Percentiles rank a stretch among this genome's conserved stretches.
Conservation (phyloP, 768 basidiomycete species). For the Leucocoprinus birnbaumii region DNA sequence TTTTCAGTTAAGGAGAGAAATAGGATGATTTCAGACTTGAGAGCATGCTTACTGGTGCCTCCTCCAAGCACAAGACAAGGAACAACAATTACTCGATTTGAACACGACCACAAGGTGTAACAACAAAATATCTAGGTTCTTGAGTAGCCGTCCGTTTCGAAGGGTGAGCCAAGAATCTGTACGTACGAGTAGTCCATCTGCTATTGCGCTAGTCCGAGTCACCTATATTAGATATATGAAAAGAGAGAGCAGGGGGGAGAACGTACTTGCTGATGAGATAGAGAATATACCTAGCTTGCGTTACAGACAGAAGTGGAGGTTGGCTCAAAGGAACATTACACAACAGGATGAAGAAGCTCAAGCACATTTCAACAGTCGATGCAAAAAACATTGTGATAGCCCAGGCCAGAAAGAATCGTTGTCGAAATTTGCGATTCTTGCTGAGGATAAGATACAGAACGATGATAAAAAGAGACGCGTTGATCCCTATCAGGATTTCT, state of each 20-base stretch:
- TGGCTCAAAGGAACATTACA: constrained; percentile 14
- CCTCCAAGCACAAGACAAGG: constrained; percentile 26
- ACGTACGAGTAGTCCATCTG: constrained; percentile 14
- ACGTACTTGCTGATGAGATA: constrained; percentile 38
- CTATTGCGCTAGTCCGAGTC: constrained; percentile 9
- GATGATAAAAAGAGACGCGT: no score
- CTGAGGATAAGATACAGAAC: no score
- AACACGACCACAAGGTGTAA: constrained; percentile 33
- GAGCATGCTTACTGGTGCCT: constrained; percentile 23
- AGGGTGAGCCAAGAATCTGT: neutral
- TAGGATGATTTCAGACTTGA: neutral
- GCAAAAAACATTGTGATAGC: no score
- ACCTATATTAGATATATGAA: neutral
- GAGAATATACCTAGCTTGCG: constrained; percentile 30
- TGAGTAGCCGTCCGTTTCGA: neutral
- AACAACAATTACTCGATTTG: constrained; percentile 23
- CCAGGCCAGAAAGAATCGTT: no score
- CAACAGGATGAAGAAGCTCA: constrained; percentile 21
- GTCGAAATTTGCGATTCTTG: no score
- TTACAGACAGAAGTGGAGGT: constrained; percentile 14
- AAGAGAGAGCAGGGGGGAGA: no score
- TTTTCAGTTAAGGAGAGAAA: neutral
- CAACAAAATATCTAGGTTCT: constrained; percentile 27
- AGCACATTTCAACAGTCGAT: no score
- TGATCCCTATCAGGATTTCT: constrained; percentile 20